Base-by-base conservation (phyloP, 1,139 yeast genomes). In the Saccharomyces pastorianus region DNA sequence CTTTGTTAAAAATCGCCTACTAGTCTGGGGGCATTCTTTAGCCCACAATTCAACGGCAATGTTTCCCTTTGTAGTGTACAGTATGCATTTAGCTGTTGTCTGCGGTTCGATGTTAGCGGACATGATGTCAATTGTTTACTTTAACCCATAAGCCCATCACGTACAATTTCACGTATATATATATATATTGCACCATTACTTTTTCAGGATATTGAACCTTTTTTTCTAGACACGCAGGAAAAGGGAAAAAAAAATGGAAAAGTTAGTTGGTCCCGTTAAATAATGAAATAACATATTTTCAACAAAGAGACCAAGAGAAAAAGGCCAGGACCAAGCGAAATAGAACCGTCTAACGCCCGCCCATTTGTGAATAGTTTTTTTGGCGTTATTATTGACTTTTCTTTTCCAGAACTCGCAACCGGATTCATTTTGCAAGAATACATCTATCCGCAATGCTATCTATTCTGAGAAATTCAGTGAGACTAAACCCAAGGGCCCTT, bases 1-100 rank as follows among this genome's bases (percentile, higher is more conserved):
- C 48, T 73, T 72, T 54, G 75, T 73, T 14, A 86, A 64, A 60
- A 87, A 84, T 49, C 65, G 63, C 47, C 76, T 68, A 32, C 79
- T 64, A 0, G 82, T 78, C 0, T 61, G 58, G 0, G 95, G 91
- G 2, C 80, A 70, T 65, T 88, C 90, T 59, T 81, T 81, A 26
- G 91, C 88, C 85, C 88, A 88, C 8, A 87, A 65, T 52, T 82
- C 89, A 1, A 87, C 66, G 46, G 76, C 80, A 0, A 88, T 69
- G 1, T 72, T 68, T 0, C 95, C 95, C 56, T 81, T 83, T 13
- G 81, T 71, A 1, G 95, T 85, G 9, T 67, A 59, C 3, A 87
- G 60, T 13, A 74, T 65, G 20, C 84, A 84, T 58, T 78, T 78
- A 1, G 88, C 90, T 3, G 83, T 76, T 0, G 90, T 80, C 31